Evolutionary conservation across 106 monocot species (phyloP), one percentile per base, ranked within the genome.

Genomic region (Dendrobium officinale): DNA sequence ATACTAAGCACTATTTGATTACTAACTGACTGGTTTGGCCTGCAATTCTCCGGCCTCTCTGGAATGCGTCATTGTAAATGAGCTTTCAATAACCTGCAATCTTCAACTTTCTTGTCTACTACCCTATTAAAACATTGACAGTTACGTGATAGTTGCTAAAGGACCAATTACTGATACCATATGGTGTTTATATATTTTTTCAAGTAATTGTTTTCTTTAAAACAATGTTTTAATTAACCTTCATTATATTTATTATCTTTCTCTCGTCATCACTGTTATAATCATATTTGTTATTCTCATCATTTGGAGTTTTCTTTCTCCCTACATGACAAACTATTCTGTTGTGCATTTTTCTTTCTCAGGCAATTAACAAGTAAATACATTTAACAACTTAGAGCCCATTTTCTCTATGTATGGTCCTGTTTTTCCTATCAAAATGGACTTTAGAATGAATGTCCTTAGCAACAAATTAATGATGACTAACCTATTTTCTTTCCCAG

Each of bases 401-500:
- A 66, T 8, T 70, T 37, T 15, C 7, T 70, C 61, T 37, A 37
- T 70, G 70, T 17, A 33, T 74, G 74, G 6, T 1, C 42, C 19
- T 19, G 40, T 22, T 19, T 72, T 2, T 72, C 15, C 5, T 40
- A 72, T 72, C 40, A 72, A 33, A 26, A 1, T 72, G 40, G 72
- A 40, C 29, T 72, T 72, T 44, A 42, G 22, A 43, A 43, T 74
- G 16, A 70, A 43, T 37, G n/a, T 9, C 6, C 42, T 74, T 9
- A 16, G 44, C 33, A 74, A 20, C 6, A 74, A 74, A 20, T 8
- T 74, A 20, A 74, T 74, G 74, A 43, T 4, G 9, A 47, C 27
- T 61, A 15, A 1, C 70, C 4, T 61, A 22, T 1, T 16, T 22
- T 55, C 58, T 79, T 86, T 77, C 68, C 37, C 88, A 93, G 91